Evolutionary conservation across 345 rosid species (phyloP), one percentile per base, ranked within the genome.

Genomic region (Dipteronia dyeriana): DNA sequence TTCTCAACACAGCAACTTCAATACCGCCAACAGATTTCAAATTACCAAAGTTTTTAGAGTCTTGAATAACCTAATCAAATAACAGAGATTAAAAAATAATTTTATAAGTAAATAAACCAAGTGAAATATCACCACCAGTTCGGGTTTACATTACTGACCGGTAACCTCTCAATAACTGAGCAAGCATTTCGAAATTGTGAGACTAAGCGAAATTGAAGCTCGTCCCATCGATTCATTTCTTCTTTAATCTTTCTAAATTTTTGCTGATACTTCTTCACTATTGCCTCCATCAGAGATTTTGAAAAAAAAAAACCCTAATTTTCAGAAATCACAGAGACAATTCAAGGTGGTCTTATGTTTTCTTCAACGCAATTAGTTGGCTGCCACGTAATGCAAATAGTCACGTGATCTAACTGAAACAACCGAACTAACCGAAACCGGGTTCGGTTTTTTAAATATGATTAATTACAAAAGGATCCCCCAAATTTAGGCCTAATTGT

Each of bases 181-280:
- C 91, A 88, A 67, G 92, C 94, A 43, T 91, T 90, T 74, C 82
- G 73, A 68, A 88, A 93, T 70, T 84, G 94, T 0, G 91, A 89
- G 31, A 87, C 75, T 73, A 92, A 74, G 68, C 85, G 87, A 80
- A 85, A 82, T 76, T 92, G 99, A 82, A 90, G 83, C 59, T 85
- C 83, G 22, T 86, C 91, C 99, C 99, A 91, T 22, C 82, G 85
- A 5, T 79, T 84, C 91, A 92, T 86, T 76, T 87, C 90, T 29
- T 90, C 94, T 77, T 83, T 85, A 6, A 81, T 90, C 76, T 79
- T 91, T 78, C 81, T 86, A 65, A 88, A 84, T 76, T 81, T 89
- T 79, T 91, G 93, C 77, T 90, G 97, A 73, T 89, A 91, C 77
- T 93, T 92, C 84, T 75, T 90, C 60, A 91, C 84, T 2, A 88